Evolutionary conservation across 768 basidiomycete species (phyloP), one percentile per base, ranked within the genome.

Genomic region (Pulveroboletus sp.): DNA sequence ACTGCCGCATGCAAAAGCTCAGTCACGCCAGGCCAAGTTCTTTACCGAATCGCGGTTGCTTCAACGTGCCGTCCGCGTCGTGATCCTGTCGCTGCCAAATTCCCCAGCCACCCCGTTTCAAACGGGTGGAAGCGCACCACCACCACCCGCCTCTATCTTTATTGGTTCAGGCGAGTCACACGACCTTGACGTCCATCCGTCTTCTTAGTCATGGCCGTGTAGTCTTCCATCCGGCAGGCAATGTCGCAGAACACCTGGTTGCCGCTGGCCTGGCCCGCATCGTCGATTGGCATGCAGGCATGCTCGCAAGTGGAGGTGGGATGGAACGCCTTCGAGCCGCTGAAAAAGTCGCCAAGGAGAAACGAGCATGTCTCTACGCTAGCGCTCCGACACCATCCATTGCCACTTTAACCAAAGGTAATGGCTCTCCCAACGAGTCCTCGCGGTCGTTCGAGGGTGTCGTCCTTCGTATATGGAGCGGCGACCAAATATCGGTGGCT

Each of bases 201-300:
- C 13, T 19, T 25, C 40, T 49, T 32, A 34, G 40, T 5, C 14
- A 40, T 29, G 19, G 1, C 33, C 36, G 9, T 25, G 2, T 38
- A 90, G 87, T 91, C 12, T 70, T 90, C 35, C 95, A 98, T 64
- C 94, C 95, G 9, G 90, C 85, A 16, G 95, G 95, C 27, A 97
- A 97, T 68, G 86, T 99, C 21, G 94, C 93, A 12, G 91, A 95
- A 58, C 84, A 88, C 67, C 76, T 99, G 33, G 83, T 92, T 24
- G 80, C 78, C 5, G 80, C 82, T 38, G 94, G 95, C 24, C 75
- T 97, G 2, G 95, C 94, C 16, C 86, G 91, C 49, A 79, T 97
- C 42, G 86, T 98, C 50, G 94, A 95, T 64, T 97, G 94, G 94
- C 95, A 99, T 66, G 94, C 95, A 14, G 94, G 94, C 19, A 87